Evolutionary conservation across 768 basidiomycete genomes (phyloP), one percentile per base, ranked within the genome.

Genomic region (Phaeotremella skinneri): DNA sequence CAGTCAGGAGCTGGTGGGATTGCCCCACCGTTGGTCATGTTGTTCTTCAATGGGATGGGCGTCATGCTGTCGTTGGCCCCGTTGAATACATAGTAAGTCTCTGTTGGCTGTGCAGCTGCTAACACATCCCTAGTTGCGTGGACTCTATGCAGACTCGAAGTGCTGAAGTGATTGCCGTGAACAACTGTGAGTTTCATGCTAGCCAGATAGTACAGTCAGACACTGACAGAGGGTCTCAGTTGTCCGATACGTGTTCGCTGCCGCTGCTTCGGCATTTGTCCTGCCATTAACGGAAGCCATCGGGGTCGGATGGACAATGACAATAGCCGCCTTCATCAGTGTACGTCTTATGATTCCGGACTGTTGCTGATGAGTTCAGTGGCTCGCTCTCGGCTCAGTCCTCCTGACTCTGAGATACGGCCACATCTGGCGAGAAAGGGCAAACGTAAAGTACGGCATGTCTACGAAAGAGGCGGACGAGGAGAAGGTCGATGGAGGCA

Each of bases 301-400:
- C 29, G 77, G 76, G 27, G 75, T 77, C 52, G 78, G 78, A 16
- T 67, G 62, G 63, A 76, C 78, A 7, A 69, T 75, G 64, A 77
- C 77, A 5, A 55, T 76, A 25, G 62, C 73, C 3, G 70, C 71
- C 0, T 52, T 56, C 23, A 26, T 77, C 2, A 55, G 53, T n/a
- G 69, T 73, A 31, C 55, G 71, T 69, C 16, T 1, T 26, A 14
- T 26, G 1, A 26, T 20, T 14, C 58, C 49, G 27, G 4, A 26
- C 37, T 23, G 25, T 14, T 23, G 25, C 49, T 52, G 32, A 52
- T 39, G 32, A 30, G 14, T 39, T 11, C 20, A 68, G 58, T 66
- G 61, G 61, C 25, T 62, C 5, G 58, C 61, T 3, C 41, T 29
- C n/a, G 67, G 49, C 6, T 25, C 59, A 1, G 49, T 68, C 14